These are phyloP conservation scores for Solanum gandarillasii DNA, from an alignment of 257 asterid species.

Conservation along the genomic window DNA sequence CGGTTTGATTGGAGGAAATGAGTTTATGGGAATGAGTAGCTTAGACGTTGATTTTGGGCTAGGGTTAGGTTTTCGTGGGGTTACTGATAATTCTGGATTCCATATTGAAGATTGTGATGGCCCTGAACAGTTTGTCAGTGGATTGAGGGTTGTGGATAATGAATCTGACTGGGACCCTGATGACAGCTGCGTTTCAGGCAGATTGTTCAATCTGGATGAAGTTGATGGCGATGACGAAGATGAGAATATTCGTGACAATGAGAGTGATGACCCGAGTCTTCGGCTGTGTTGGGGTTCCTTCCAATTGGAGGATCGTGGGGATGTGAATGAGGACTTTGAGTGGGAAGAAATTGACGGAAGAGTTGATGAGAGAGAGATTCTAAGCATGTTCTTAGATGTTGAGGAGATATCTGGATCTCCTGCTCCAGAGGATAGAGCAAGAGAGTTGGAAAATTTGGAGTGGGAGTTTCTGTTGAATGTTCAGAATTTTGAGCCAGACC, in stretches of 20 bases:
- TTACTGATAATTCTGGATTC: conserved; percentile 2
- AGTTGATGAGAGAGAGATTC: conserved; percentile 23
- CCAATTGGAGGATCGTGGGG: conserved; percentile 22
- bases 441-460: conserved; percentile 9
- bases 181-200: conserved; percentile 1
- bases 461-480: conserved; percentile 34
- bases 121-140: conserved; percentile 4
- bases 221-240: conserved; percentile 4
- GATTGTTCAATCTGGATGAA: conserved; percentile 1
- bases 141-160: conserved; percentile 14
- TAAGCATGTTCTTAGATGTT: conserved; percentile 14
- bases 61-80: conserved; percentile 19
- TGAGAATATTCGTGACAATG: not conserved
- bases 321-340: conserved; percentile 18
- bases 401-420: conserved; percentile 1
- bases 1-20: conserved; percentile 8
- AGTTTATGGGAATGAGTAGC: conserved; percentile 3
- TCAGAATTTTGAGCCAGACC: conserved; percentile 8
- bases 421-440: conserved; percentile 12
- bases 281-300: conserved; percentile 24
- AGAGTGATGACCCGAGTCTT: conserved; percentile 14
- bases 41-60: conserved; percentile 19
- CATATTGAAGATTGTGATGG: conserved; percentile 10
- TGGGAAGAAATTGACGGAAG: conserved; percentile 30
- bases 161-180: conserved; percentile 17